Evolutionary conservation across 306 rosid genomes (phyloP), one percentile per base, ranked within the genome.

Genomic region (Citrullus mucosospermus): DNA sequence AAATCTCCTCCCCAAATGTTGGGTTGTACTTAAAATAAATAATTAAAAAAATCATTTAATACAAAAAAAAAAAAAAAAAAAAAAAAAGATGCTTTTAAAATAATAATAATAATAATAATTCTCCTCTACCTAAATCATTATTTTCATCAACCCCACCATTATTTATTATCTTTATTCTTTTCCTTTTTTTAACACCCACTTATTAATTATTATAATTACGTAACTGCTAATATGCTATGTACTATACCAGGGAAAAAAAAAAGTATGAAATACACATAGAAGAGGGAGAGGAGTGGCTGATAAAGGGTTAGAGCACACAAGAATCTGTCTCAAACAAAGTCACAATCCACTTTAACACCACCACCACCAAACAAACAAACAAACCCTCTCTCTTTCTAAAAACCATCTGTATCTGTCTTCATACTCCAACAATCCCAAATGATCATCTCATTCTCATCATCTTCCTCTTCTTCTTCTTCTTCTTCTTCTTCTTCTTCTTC

Each of bases 331-430:
- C 78, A 3, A 13, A 76, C 82, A 76, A 79, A 76, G 56, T 79
- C 76, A 66, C 12, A 77, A 10, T n/a, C 83, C 89, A 83, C 80
- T 79, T 69, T 78, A 63, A 50, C 67, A 57, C 78, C 72, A 68
- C 83, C 85, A 16, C 50, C 50, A 51, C 13, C 55, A 13, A 16
- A 48, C 53, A 75, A 74, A 77, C 77, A 11, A 50, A 50, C 59
- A 55, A 7, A 16, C n/a, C n/a, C 57, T 53, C 57, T 53, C 57
- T 16, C 30, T 30, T 60, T 79, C 80, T 62, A 59, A 12, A 12
- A 81, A 60, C 83, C 57, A 68, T 72, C 48, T 76, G 80, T 82
- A 79, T 80, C 87, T 86, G 86, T 80, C 89, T 86, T 89, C 89
- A 3, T 60, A 86, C 96, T 90, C 88, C 84, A 84, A 20, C 84